These are phyloP conservation scores for Trypanosoma theileri DNA, from an alignment of 208 protist species.

Conservation along the genomic window DNA sequence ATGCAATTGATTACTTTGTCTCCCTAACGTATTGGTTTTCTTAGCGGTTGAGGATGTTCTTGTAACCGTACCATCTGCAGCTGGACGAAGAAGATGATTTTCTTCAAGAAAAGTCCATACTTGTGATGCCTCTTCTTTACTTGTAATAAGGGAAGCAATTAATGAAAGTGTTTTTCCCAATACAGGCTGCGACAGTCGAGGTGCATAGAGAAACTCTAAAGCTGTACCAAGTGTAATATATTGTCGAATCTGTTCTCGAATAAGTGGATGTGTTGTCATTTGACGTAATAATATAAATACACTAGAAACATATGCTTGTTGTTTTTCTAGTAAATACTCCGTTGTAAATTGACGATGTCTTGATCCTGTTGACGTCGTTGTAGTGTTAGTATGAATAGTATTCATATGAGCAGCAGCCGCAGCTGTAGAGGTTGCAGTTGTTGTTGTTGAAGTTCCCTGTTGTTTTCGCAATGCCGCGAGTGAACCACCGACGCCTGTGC, in stretches of 20 bases:
- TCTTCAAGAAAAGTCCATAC: constrained; percentile 69
- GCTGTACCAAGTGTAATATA: constrained; percentile 60
- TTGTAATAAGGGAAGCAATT: constrained; percentile 65
- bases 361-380: neutral
- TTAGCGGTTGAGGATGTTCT: neutral
- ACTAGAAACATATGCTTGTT: constrained; percentile 61
- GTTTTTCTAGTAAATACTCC: constrained; percentile 52
- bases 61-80: neutral
- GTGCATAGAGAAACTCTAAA: constrained; percentile 65
- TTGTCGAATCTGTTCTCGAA: constrained; percentile 42
- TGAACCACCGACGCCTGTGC: neutral
- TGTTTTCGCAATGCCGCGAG: constrained; percentile 12
- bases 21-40: neutral
- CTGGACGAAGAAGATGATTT: constrained; percentile 39
- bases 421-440: no score
- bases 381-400: neutral
- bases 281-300: constrained; percentile 82
- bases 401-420: no score
- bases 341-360: constrained; percentile 63
- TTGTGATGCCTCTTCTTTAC: constrained; percentile 46
- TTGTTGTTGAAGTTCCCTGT: neutral
- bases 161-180: constrained; percentile 78
- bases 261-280: constrained; percentile 51
- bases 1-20: neutral
- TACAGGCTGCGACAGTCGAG: constrained; percentile 54